These are phyloP conservation scores for Psophocarpus tetragonolobus DNA, from an alignment of 306 rosid species.

Conservation along the genomic window DNA sequence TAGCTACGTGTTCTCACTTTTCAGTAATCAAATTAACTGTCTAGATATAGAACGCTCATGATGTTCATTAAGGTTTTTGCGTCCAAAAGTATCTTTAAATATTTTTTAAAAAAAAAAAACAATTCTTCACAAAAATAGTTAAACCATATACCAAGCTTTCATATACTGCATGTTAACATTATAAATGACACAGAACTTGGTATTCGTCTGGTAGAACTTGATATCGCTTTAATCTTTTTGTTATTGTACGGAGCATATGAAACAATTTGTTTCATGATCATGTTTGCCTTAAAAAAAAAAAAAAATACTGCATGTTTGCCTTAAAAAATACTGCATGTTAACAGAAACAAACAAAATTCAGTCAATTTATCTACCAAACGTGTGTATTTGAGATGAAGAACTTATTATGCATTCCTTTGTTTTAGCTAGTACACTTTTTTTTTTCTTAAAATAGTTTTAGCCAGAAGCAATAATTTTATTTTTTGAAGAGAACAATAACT, in stretches of 20 bases:
- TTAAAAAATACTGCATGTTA: no score
- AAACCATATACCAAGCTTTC: neutral
- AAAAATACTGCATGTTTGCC: no score
- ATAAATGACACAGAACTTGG: no score
- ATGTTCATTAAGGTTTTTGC: neutral
- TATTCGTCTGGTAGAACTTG: no score
- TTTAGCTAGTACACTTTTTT: neutral
- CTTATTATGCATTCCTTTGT: neutral
- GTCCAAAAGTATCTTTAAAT: neutral
- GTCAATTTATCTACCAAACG: conserved; percentile 13
- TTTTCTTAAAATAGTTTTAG: neutral
- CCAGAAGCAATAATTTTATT: neutral
- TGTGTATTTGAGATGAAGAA: neutral
- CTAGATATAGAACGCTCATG: neutral
- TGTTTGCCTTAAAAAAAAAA: no score
- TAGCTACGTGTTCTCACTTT: neutral
- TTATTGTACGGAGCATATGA: no score
- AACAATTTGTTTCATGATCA: no score
- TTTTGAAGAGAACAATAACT: no score
- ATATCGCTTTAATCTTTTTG: no score
- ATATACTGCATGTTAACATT: no score
- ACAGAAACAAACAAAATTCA: neutral
- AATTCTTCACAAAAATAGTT: neutral
- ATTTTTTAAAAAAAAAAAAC: neutral
- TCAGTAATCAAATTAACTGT: neutral